These are phyloP conservation scores for Penicillium frequentans DNA, from an alignment of 2,329 filamentous ascomycete genomes.

Conservation along the genomic window DNA sequence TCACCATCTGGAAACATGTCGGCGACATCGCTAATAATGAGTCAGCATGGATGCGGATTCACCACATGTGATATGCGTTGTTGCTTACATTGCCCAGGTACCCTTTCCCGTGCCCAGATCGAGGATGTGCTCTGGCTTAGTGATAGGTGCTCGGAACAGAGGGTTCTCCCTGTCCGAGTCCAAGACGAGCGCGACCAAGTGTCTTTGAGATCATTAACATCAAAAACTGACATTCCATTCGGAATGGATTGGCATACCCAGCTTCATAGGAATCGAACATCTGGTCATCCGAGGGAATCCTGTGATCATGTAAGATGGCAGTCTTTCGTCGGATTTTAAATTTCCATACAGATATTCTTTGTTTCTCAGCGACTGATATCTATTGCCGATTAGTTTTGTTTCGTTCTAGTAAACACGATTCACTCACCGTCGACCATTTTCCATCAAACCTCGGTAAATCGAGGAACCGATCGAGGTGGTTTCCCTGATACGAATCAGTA, in stretches of 20 bases:
- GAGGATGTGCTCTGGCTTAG: conserved; percentile 8
- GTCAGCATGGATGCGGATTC: background rate
- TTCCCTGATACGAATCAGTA: conserved; percentile 1
- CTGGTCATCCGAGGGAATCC: conserved; percentile 16
- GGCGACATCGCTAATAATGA: conserved; percentile 15
- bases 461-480: conserved; percentile 16
- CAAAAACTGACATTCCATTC: background rate
- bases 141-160: conserved; percentile 12
- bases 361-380: conserved; percentile 16
- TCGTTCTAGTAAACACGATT: background rate
- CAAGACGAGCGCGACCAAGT: conserved; percentile 12
- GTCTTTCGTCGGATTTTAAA: background rate
- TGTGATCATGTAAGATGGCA: background rate
- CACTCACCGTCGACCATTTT: conserved; percentile 16
- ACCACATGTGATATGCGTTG: background rate
- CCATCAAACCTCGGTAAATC: conserved; percentile 15
- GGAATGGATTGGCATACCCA: conserved; percentile 4
- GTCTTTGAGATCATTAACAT: background rate
- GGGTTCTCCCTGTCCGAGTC: conserved; percentile 14
- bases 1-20: conserved; percentile 21
- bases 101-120: conserved; percentile 17
- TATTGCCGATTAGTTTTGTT: background rate
- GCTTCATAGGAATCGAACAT: conserved; percentile 20
- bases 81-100: conserved; percentile 18
- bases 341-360: conserved; percentile 11